Percentiles rank a stretch among this genome's conserved stretches.
phyloP scores from a whole-genome alignment of 805 yeast genomes.

The Metschnikowia henanensis region DNA sequence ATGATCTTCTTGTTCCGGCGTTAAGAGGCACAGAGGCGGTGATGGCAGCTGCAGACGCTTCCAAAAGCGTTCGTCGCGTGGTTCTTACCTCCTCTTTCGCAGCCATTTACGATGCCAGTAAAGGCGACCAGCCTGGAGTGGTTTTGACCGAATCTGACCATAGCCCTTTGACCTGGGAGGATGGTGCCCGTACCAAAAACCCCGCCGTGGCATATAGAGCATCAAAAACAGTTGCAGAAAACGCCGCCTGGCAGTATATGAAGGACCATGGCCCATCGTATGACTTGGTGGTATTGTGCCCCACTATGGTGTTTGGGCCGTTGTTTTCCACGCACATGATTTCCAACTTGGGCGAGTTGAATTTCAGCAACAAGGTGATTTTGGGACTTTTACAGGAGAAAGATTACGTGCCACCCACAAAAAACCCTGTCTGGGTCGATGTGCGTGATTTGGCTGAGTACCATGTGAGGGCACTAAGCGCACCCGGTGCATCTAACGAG shows the following conservation, averaged over 20 bases:
- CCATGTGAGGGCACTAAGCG: constrained; percentile 4
- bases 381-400: neutral
- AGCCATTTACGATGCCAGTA: constrained; percentile 20
- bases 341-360: constrained; percentile 5
- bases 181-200: constrained; percentile 7
- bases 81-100: constrained; percentile 26
- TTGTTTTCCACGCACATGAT: constrained; percentile 3
- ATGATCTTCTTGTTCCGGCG: constrained; percentile 56
- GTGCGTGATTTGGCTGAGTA: constrained; percentile 10
- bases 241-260: constrained; percentile 12
- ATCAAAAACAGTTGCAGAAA: constrained; percentile 10
- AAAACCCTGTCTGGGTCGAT: constrained; percentile 11
- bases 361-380: constrained; percentile 9
- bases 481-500: constrained; percentile 19
- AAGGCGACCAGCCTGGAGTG: constrained; percentile 18
- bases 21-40: constrained; percentile 51
- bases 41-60: constrained; percentile 34
- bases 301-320: constrained; percentile 12
- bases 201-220: constrained; percentile 10
- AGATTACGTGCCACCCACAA: constrained; percentile 2
- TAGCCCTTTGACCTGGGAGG: constrained; percentile 12
- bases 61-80: constrained; percentile 16
- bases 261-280: constrained; percentile 2
- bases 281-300: constrained; percentile 9
- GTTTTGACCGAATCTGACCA: constrained; percentile 6